Evolutionary conservation across 306 rosid species (phyloP).

Genomic region (Corylus americana): DNA sequence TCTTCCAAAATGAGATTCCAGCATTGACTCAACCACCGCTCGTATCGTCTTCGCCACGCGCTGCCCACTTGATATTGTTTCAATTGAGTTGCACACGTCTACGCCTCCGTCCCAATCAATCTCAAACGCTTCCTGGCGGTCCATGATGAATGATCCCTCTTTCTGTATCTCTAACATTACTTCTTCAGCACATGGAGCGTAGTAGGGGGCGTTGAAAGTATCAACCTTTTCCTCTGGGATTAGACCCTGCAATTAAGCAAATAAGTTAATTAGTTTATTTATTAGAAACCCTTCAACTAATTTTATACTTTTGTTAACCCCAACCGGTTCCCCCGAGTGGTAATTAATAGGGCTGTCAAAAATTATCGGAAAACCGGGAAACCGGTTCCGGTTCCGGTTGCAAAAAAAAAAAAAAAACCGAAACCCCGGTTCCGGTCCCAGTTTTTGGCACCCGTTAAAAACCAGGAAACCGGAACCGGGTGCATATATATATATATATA

Average conservation of each 20-base stretch:
- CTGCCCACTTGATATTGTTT: constrained; percentile 30
- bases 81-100: not conserved
- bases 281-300: not conserved
- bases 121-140: constrained; percentile 35
- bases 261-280: not conserved
- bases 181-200: constrained; percentile 67
- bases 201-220: constrained; percentile 72
- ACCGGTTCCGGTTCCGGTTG: too few species aligned
- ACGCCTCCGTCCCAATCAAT: constrained; percentile 62
- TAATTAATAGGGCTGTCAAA: too few species aligned
- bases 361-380: too few species aligned
- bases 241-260: constrained; percentile 37
- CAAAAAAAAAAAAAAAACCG: too few species aligned
- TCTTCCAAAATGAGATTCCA: constrained; percentile 61
- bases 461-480: too few species aligned
- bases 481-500: too few species aligned
- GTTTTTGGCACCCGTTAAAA: too few species aligned
- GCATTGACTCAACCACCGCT: constrained; percentile 76
- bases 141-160: constrained; percentile 66
- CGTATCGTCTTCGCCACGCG: constrained; percentile 53
- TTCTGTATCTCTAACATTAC: constrained; percentile 41
- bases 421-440: too few species aligned
- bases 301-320: too few species aligned
- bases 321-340: too few species aligned
- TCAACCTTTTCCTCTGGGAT: constrained; percentile 68